These are phyloP conservation scores for Ramalina peruviana DNA, from an alignment of 495 filamentous ascomycete genomes.

Conservation along the genomic window DNA sequence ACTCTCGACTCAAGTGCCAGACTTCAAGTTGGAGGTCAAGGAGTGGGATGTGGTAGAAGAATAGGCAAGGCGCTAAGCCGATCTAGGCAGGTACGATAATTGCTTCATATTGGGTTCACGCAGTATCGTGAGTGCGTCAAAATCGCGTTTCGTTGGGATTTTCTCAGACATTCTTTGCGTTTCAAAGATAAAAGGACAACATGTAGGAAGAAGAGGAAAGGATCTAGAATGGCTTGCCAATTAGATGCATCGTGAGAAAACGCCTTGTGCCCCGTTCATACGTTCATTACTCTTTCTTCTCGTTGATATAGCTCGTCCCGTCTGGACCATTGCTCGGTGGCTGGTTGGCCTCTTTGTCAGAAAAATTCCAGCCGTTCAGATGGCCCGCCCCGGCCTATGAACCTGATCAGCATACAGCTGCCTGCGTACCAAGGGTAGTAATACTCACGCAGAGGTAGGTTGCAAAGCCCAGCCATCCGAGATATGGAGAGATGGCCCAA, in stretches of 20 bases:
- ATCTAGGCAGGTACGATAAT: no score
- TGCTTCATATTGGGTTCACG: no score
- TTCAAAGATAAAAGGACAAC: background rate
- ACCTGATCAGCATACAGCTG: background rate
- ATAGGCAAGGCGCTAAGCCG: conserved; percentile 3
- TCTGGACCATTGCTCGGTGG: conserved; percentile 9
- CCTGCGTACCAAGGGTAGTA: background rate
- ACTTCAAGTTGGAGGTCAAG: background rate
- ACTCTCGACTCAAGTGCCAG: background rate
- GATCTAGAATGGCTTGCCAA: no score
- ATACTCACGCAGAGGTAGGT: conserved; percentile 50
- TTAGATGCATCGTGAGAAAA: background rate
- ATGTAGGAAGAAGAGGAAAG: background rate
- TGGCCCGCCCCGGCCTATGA: conserved; percentile 46
- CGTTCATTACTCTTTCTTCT: conserved; percentile 19
- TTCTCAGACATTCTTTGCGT: no score
- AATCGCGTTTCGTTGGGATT: no score
- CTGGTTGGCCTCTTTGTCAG: conserved; percentile 23
- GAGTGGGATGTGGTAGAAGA: conserved; percentile 11
- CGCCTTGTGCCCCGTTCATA: background rate
- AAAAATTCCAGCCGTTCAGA: conserved; percentile 63
- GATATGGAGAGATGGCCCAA: conserved; percentile 63
- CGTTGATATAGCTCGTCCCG: conserved; percentile 27
- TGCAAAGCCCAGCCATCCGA: conserved; percentile 72
- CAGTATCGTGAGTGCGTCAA: no score